Evolutionary conservation across 352 stramenopile genomes (phyloP).

Genomic region (Pythium folliculosum): DNA sequence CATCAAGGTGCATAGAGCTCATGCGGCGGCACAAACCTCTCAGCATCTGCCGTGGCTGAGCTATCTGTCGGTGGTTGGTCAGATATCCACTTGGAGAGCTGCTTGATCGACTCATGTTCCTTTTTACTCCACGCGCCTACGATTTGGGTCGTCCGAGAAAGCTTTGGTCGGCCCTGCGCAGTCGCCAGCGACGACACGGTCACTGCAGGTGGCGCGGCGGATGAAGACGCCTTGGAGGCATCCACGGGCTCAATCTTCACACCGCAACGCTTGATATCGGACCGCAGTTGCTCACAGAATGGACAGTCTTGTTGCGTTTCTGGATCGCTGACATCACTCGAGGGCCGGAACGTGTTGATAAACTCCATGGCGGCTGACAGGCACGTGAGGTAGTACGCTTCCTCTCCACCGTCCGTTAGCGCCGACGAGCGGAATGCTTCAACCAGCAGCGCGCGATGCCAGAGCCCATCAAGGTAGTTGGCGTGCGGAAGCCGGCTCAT

Average conservation of each 20-base stretch:
- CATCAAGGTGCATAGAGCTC: no score
- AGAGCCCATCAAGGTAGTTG: constrained; percentile 28
- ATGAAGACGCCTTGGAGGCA: background rate
- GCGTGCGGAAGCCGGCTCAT: constrained; percentile 26
- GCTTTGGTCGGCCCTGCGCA: constrained; percentile 3
- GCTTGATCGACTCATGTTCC: constrained; percentile 28
- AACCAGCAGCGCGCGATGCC: constrained; percentile 28
- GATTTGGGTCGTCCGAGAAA: constrained; percentile 2
- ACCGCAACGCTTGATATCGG: background rate
- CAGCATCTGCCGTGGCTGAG: background rate
- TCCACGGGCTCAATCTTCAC: constrained; percentile 1
- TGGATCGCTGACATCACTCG: background rate
- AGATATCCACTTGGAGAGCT: constrained; percentile 33
- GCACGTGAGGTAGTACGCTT: constrained; percentile 41
- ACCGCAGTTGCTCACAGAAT: constrained; percentile 3
- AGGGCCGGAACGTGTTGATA: constrained; percentile 27
- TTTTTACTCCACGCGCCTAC: constrained; percentile 18
- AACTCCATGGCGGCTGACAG: constrained; percentile 33
- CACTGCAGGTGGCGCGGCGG: background rate
- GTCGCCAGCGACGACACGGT: background rate
- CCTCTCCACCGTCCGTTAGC: constrained; percentile 31
- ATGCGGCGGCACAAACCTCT: constrained; percentile 18
- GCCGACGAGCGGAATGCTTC: constrained; percentile 25
- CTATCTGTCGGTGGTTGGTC: constrained; percentile 20
- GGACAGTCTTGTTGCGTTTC: constrained; percentile 1